phyloP scores from a whole-genome alignment of 495 filamentous ascomycete species.

The Haplographium delicatum region DNA sequence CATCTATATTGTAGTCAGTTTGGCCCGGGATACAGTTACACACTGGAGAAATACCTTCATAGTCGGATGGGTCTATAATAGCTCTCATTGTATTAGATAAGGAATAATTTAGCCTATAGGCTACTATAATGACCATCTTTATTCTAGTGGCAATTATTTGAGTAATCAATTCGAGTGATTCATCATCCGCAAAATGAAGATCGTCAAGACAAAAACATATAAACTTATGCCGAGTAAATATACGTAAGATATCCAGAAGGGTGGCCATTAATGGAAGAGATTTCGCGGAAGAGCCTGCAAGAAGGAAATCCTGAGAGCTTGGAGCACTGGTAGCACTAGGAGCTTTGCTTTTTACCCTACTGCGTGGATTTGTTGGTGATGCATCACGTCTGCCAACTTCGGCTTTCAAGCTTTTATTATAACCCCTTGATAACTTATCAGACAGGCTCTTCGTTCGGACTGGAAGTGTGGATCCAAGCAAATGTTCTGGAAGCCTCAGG shows the following conservation, averaged over 20 bases:
- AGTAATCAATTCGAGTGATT: slow-evolving; percentile 71
- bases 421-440: slow-evolving; percentile 2
- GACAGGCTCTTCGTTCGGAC: slow-evolving; percentile 1
- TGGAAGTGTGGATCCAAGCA: slow-evolving; percentile 34
- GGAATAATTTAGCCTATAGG: slow-evolving; percentile 50
- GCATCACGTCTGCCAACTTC: slow-evolving; percentile 3
- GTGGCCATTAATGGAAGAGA: slow-evolving; percentile 75
- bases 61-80: slow-evolving; percentile 39
- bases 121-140: slow-evolving; percentile 74
- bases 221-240: slow-evolving; percentile 68
- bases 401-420: slow-evolving; percentile 15
- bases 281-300: slow-evolving; percentile 62
- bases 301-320: slow-evolving; percentile 63
- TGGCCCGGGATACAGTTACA: neutral
- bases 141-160: slow-evolving; percentile 67
- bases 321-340: slow-evolving; percentile 30
- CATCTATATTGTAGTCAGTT: slow-evolving; percentile 12
- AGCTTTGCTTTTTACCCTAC: slow-evolving; percentile 6
- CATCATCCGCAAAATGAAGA: slow-evolving; percentile 78
- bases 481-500: slow-evolving; percentile 71
- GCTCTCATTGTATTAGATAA: slow-evolving; percentile 36
- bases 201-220: slow-evolving; percentile 82
- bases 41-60: slow-evolving; percentile 31
- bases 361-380: slow-evolving; percentile 9
- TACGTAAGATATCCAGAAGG: slow-evolving; percentile 72